A percentile compares a stretch with the other conserved stretches of the same genome.
phyloP scores from a whole-genome alignment of 2,329 filamentous ascomycete genomes.

The Penicillium palitans region DNA sequence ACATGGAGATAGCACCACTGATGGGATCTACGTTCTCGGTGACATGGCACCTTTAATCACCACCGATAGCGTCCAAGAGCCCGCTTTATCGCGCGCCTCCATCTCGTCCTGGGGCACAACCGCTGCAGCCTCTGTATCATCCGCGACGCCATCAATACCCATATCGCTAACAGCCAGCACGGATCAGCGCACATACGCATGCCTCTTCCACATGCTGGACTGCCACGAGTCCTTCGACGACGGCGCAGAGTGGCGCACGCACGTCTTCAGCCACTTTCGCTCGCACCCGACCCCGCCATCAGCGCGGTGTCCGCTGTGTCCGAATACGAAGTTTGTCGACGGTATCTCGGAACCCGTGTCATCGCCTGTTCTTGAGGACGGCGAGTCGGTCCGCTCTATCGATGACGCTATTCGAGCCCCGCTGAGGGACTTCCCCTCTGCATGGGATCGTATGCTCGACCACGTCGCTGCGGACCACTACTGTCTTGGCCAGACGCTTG shows the following conservation, averaged over 20 bases:
- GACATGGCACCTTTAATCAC: conserved; percentile 11
- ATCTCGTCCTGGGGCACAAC: conserved; percentile 29
- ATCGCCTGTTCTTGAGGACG: conserved; percentile 1
- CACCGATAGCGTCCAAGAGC: background rate
- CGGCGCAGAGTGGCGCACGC: conserved; percentile 43
- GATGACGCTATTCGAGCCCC: background rate
- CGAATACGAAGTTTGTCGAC: conserved; percentile 25
- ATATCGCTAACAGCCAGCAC: conserved; percentile 1
- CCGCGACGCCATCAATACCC: conserved; percentile 7
- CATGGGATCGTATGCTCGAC: conserved; percentile 46
- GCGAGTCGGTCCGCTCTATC: background rate
- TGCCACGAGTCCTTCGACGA: conserved; percentile 44
- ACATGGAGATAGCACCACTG: conserved; percentile 9
- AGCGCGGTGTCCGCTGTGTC: conserved; percentile 48
- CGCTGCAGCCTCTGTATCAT: conserved; percentile 11
- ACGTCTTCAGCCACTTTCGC: conserved; percentile 49
- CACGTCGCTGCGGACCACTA: conserved; percentile 46
- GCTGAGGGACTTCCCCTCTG: conserved; percentile 22
- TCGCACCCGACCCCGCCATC: conserved; percentile 41
- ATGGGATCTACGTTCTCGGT: conserved; percentile 25
- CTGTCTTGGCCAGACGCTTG: conserved; percentile 42
- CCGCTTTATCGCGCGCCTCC: conserved; percentile 17
- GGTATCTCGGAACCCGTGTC: conserved; percentile 19
- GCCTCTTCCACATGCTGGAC: conserved; percentile 49
- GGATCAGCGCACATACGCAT: conserved; percentile 31